Evolutionary conservation across 2,329 filamentous ascomycete species (phyloP).

Genomic region (Penicillium sp.): DNA sequence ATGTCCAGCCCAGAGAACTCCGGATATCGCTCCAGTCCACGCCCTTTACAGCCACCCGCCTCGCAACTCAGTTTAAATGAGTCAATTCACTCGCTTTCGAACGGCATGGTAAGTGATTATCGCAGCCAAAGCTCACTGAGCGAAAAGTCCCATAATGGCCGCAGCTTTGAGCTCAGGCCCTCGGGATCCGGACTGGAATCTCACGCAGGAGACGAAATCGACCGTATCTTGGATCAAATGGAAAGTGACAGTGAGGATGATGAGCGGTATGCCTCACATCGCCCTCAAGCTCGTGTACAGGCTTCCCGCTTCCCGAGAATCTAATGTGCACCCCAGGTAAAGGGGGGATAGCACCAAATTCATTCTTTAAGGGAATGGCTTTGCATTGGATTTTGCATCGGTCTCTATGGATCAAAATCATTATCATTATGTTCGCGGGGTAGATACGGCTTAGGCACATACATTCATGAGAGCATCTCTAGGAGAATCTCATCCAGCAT

Average conservation of each 20-base stretch:
- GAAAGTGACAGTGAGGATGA: constrained; percentile 40
- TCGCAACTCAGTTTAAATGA: constrained; percentile 29
- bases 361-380: background rate
- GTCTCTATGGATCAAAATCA: background rate
- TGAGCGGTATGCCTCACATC: constrained; percentile 18
- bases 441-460: background rate
- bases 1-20: constrained; percentile 53
- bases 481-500: background rate
- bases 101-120: constrained; percentile 6
- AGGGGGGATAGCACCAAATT: background rate
- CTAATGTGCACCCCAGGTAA: constrained; percentile 8
- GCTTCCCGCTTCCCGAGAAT: constrained; percentile 4
- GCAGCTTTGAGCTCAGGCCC: constrained; percentile 3
- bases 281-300: constrained; percentile 5
- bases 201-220: constrained; percentile 41
- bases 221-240: constrained; percentile 44
- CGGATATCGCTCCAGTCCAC: constrained; percentile 42
- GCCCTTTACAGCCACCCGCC: constrained; percentile 20
- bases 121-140: constrained; percentile 23
- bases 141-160: constrained; percentile 9
- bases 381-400: background rate
- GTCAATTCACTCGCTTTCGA: constrained; percentile 18
- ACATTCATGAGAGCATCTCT: background rate
- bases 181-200: constrained; percentile 27
- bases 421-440: background rate